Base-by-base conservation (phyloP, 2,329 filamentous ascomycete species). In the Penicillium decumbens region DNA sequence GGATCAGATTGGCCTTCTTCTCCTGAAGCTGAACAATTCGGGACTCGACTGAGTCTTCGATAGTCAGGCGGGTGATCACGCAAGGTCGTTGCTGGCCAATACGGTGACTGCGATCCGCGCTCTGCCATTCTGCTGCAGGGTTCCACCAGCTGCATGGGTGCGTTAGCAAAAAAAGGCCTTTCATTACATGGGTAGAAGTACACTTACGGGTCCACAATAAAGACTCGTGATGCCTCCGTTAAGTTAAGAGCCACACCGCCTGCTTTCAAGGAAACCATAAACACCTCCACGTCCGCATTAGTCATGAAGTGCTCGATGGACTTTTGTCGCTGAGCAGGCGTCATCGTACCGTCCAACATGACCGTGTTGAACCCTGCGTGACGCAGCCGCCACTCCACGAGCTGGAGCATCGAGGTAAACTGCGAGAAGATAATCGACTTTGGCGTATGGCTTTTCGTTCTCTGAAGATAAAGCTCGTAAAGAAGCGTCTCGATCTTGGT, bases 41-140 rank as follows among this genome's bases (percentile, higher is more conserved):
- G 50, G 88, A 93, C 74, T 98, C 93, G 25, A 98, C 92, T 1
- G 89, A 95, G 67, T 98, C 93, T 68, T 98, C 92, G 54, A 98
- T 96, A 66, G 90, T 95, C 9, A 98, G 81, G 25, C 93, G 84
- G 1, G 91, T 97, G 61, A 98, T 95, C 30, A 89, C 89, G 67
- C 93, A 97, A 25, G 92, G 92, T 6, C 93, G 87, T 41, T 85
- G 88, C 75, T 98, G 93, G 28, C 93, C 93, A 60, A 97, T 98
- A 48, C 93, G 90, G 72, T 97, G 93, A 65, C 87, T 90, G 57
- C 88, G 82, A 68, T 98, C 93, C 2, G 93, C 93, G 54, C 88
- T 93, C 72, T 98, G 93, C 93, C 93, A 98, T 73, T 98, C 93
- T 0, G 92, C 92, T n/a, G 91, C 91, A n/a, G 93, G 93, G 61